A percentile compares a stretch with the other conserved stretches of the same genome.
Evolutionary conservation across 441 rosid species (phyloP).

Genomic region (Syzygium syzygioides): DNA sequence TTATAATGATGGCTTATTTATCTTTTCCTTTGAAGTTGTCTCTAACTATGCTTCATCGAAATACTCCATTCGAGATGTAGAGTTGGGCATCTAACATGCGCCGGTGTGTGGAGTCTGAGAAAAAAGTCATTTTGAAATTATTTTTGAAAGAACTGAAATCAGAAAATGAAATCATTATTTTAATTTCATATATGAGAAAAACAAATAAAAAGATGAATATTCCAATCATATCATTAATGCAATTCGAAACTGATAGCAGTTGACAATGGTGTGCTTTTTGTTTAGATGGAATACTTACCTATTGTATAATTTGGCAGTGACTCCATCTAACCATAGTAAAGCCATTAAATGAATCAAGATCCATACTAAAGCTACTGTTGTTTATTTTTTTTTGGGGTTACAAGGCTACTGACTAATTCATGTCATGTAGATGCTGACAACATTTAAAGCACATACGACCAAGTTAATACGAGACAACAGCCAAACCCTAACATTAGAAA

Average conservation of each 20-base stretch:
- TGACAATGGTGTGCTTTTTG: background rate
- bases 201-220: background rate
- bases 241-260: background rate
- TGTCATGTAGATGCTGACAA: background rate
- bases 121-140: background rate
- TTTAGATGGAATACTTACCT: background rate
- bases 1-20: background rate
- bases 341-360: background rate
- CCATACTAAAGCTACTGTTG: background rate
- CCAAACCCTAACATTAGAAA: background rate
- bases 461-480: background rate
- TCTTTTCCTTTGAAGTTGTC: background rate
- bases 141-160: background rate
- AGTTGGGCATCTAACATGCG: background rate
- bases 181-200: background rate
- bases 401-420: background rate
- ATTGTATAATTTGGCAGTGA: background rate
- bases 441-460: background rate
- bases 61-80: background rate
- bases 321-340: background rate
- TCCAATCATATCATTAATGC: background rate
- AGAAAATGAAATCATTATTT: background rate
- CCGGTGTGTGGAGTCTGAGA: background rate
- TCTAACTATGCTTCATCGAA: background rate
- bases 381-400: too few species aligned